phyloP scores from a whole-genome alignment of 345 rosid genomes.

The Salix dunnii region DNA sequence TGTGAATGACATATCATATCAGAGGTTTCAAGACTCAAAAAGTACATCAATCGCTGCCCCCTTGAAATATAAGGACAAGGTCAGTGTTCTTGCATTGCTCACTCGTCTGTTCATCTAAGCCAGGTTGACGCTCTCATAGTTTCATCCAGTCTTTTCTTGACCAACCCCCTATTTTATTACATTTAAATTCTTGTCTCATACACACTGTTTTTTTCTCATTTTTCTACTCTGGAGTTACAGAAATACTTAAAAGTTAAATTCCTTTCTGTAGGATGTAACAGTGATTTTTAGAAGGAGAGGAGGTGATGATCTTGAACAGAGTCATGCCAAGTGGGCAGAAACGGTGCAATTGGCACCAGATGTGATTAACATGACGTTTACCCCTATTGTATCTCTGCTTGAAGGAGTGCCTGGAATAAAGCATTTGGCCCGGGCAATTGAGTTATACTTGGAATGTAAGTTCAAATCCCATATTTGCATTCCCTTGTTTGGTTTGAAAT shows the following conservation, averaged over 20 bases:
- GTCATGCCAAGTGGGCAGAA: slow-evolving; percentile 82
- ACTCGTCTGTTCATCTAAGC: background rate
- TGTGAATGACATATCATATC: slow-evolving; percentile 64
- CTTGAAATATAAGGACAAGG: slow-evolving; percentile 93
- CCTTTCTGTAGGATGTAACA: slow-evolving; percentile 86
- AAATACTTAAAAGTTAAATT: slow-evolving; percentile 16
- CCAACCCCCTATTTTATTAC: background rate
- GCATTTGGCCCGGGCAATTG: slow-evolving; percentile 81
- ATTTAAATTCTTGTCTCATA: background rate
- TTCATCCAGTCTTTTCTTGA: background rate
- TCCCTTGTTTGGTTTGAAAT: background rate
- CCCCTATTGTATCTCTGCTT: slow-evolving; percentile 76
- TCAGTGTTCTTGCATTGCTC: slow-evolving; percentile 31
- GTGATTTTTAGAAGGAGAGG: slow-evolving; percentile 98
- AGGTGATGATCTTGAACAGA: slow-evolving; percentile 97
- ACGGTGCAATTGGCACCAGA: slow-evolving; percentile 80
- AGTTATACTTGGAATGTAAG: slow-evolving; percentile 90
- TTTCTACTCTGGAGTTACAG: slow-evolving; percentile 9
- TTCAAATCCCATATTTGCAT: slow-evolving; percentile 11
- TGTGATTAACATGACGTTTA: slow-evolving; percentile 87
- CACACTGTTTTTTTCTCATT: background rate
- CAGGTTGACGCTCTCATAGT: background rate
- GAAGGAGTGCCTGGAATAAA: slow-evolving; percentile 87
- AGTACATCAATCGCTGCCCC: slow-evolving; percentile 61
- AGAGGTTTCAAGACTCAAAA: slow-evolving; percentile 62